These are phyloP conservation scores for Stentor coeruleus DNA, from an alignment of 73 alveolate genomes.

Conservation along the genomic window DNA sequence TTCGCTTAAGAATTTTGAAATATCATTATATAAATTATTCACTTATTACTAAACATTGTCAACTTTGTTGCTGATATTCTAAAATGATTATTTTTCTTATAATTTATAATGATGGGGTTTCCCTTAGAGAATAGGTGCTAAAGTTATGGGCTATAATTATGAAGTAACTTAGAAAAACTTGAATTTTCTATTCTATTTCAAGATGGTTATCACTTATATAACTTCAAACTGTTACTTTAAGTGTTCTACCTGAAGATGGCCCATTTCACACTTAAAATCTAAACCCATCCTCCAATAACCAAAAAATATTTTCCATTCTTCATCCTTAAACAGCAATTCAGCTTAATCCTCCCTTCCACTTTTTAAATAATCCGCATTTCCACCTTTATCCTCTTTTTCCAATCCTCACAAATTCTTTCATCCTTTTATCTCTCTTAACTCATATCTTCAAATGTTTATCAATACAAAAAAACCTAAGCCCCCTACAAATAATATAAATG, in stretches of 20 bases:
- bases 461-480: too few species aligned
- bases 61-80: not conserved
- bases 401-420: too few species aligned
- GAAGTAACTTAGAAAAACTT: conserved; percentile 6
- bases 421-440: too few species aligned
- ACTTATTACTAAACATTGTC: not conserved
- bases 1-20: not conserved
- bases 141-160: not conserved
- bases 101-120: not conserved
- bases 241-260: conserved; percentile 12
- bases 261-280: too few species aligned
- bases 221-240: not conserved
- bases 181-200: conserved; percentile 1
- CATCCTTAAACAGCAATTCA: too few species aligned
- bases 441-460: too few species aligned
- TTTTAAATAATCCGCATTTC: too few species aligned
- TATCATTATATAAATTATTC: not conserved
- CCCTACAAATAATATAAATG: too few species aligned
- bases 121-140: conserved; percentile 27
- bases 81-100: not conserved
- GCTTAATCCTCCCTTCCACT: too few species aligned
- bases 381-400: too few species aligned
- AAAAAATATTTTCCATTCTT: too few species aligned
- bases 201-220: not conserved
- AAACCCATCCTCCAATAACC: too few species aligned